Conservation (phyloP, 164 flowering plant genomes). For the Berberis thunbergii region DNA sequence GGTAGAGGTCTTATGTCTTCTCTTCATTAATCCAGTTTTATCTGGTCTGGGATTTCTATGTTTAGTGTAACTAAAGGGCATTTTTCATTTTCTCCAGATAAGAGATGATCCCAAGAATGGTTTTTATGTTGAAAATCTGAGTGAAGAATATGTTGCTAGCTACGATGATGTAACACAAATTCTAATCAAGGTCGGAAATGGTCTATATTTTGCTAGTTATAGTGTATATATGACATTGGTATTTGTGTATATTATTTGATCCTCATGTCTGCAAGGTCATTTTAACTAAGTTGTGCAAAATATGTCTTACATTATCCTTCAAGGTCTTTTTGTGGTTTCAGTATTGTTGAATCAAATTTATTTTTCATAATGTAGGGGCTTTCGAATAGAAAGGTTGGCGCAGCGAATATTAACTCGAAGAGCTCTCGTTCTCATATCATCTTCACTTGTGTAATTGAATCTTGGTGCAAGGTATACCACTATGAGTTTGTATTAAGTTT, state of each 20-base stretch:
- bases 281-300: too few species aligned
- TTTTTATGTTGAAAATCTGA: constrained; percentile 72
- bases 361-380: constrained; percentile 62
- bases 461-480: constrained; percentile 89
- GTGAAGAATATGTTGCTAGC: constrained; percentile 74
- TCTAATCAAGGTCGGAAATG: constrained; percentile 64
- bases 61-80: neutral
- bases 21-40: neutral
- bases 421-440: constrained; percentile 91
- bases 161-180: constrained; percentile 80
- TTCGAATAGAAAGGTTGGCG: constrained; percentile 83
- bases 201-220: neutral
- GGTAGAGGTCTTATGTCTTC: constrained; percentile 28
- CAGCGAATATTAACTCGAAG: constrained; percentile 80
- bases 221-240: neutral
- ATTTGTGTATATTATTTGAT: too few species aligned
- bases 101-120: constrained; percentile 80
- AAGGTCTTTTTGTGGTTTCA: too few species aligned
- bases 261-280: too few species aligned
- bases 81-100: constrained; percentile 38
- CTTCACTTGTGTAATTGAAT: constrained; percentile 75
- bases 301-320: too few species aligned
- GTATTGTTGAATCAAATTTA: neutral
- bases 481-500: neutral
- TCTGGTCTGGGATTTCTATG: neutral